Base-by-base conservation (phyloP, 2,329 filamentous ascomycete species). In the Penicillium sclerotiorum region DNA sequence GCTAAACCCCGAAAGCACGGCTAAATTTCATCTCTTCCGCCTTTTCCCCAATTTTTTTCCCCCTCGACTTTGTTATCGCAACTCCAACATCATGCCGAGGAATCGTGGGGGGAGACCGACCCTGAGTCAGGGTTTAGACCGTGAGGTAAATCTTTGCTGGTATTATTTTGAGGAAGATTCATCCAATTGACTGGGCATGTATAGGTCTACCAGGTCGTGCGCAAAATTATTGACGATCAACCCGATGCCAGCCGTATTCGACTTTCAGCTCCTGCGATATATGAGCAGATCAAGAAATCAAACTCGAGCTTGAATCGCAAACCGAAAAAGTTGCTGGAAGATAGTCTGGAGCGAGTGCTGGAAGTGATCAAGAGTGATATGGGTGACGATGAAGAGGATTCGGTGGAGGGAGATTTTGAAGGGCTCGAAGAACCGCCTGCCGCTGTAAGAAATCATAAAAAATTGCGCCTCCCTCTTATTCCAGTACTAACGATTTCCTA, bases 231-330 rank as follows among this genome's bases (percentile, higher is more conserved):
- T 47, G 87, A 90, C 52, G 82, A 86, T 44, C 81, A 80, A 57
- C 70, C 73, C n/a, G 78, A 78, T 40, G 76, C 76, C 47, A 69
- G 68, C 15, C 65, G 66, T 15, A 72, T 77, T 7, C 78, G 75
- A 45, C 73, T 88, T 6, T 85, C 82, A 1, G 76, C 87, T 3
- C 71, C 79, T 2, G 72, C 76, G 2, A 81, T 95, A 1, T 96
- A 94, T 67, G 86, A 91, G 32, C 83, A 82, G 50, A 90, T 97
- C 54, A 89, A 91, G 60, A 76, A 78, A 43, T 96, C 91, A 12
- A 96, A 96, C 68, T 95, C 91, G 0, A 91, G 88, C 45, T 73
- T 97, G 18, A 90, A 89, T 55, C 80, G 94, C 18, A 85, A 88
- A 58, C 90, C 90, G 32, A 95, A 94, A 70, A 86, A 85, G 53